A percentile compares a stretch with the other conserved stretches of the same genome.
phyloP scores from a whole-genome alignment of 2,329 filamentous ascomycete species.

The Hypoxylon sp. region DNA sequence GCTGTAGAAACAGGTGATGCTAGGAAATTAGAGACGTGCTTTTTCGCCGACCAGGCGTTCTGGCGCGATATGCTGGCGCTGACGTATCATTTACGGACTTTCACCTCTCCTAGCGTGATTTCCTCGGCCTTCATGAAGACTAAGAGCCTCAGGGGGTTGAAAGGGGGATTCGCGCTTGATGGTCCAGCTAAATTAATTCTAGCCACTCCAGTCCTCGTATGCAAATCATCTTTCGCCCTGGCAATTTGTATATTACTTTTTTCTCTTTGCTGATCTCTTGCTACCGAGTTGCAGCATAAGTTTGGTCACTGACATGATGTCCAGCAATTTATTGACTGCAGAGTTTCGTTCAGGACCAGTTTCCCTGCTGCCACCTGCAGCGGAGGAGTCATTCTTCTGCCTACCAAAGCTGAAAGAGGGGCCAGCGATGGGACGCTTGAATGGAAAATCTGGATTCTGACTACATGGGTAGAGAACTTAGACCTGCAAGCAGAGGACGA shows the following conservation, averaged over 20 bases:
- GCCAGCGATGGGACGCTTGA: background rate
- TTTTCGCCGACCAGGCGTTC: slow-evolving; percentile 52
- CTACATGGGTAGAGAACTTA: slow-evolving; percentile 49
- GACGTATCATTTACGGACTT: slow-evolving; percentile 55
- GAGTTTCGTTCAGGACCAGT: slow-evolving; percentile 51
- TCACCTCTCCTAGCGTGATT: slow-evolving; percentile 44
- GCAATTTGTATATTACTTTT: background rate
- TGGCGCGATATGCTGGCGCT: slow-evolving; percentile 55
- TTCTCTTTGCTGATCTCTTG: background rate
- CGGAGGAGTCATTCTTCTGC: slow-evolving; percentile 53
- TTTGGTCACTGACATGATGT: background rate
- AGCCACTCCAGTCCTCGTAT: background rate
- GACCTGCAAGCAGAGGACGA: slow-evolving; percentile 49
- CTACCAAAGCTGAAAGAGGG: slow-evolving; percentile 23
- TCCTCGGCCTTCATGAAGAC: slow-evolving; percentile 29
- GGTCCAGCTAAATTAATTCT: background rate
- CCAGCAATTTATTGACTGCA: slow-evolving; percentile 44
- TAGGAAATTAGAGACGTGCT: slow-evolving; percentile 46
- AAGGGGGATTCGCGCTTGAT: background rate
- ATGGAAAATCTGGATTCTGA: slow-evolving; percentile 55
- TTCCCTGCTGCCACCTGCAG: slow-evolving; percentile 49
- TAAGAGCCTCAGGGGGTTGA: background rate
- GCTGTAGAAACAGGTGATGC: slow-evolving; percentile 43
- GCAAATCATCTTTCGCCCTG: background rate
- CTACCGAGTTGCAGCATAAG: background rate